Evolutionary conservation across 495 filamentous ascomycete species (phyloP).

Genomic region (Corynascus novoguineensis): DNA sequence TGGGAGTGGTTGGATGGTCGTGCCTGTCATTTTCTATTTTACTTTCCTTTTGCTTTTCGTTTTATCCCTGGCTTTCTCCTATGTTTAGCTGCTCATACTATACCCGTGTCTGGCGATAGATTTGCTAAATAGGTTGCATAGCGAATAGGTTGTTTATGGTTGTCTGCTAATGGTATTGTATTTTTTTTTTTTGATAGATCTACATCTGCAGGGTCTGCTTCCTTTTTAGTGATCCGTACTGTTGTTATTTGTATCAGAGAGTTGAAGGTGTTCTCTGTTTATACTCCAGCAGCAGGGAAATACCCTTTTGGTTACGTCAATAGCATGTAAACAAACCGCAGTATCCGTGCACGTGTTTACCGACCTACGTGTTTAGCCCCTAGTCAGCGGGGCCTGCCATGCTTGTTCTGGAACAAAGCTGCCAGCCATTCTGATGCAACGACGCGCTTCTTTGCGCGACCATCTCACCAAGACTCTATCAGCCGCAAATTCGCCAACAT

Average conservation of each 20-base stretch:
- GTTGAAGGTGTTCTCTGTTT: no score
- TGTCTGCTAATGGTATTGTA: neutral
- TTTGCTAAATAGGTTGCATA: conserved; percentile 5
- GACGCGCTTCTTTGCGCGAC: conserved; percentile 12
- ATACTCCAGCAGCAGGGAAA: no score
- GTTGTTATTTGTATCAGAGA: no score
- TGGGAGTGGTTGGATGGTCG: neutral
- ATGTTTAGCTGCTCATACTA: neutral
- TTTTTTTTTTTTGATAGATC: no score
- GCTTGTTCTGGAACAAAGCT: neutral
- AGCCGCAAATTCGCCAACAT: neutral
- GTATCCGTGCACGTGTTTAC: no score
- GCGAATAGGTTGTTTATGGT: neutral
- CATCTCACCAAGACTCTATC: neutral
- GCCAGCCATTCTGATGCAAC: conserved; percentile 4
- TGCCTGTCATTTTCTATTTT: neutral
- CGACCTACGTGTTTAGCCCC: no score
- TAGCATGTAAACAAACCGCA: no score
- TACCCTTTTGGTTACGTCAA: no score
- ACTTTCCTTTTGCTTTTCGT: neutral
- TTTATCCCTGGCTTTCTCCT: neutral
- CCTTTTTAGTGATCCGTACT: no score
- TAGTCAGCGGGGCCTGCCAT: neutral
- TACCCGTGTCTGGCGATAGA: conserved; percentile 7
- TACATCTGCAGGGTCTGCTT: no score